Percentiles rank a stretch among this genome's conserved stretches.
Conservation (phyloP, 2,329 filamentous ascomycete species). For the Colletotrichum sp. region DNA sequence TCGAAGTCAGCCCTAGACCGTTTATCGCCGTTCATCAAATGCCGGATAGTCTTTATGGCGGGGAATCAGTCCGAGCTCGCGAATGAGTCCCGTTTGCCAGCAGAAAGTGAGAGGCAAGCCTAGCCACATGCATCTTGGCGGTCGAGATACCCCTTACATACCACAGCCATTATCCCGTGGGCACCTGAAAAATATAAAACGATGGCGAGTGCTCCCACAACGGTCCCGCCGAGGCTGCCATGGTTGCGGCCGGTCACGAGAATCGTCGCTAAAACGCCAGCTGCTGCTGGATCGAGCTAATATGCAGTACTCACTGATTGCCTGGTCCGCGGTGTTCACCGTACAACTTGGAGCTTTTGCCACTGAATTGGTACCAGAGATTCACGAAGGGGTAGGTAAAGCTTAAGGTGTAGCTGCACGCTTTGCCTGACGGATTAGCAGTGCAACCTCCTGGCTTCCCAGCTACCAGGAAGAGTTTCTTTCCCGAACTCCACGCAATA, state of each 20-base stretch:
- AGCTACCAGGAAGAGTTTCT: constrained; percentile 24
- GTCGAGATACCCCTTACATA: background rate
- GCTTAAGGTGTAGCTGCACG: background rate
- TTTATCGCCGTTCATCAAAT: background rate
- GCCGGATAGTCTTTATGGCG: background rate
- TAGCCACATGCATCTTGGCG: background rate
- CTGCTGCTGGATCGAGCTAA: background rate
- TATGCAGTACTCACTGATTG: background rate
- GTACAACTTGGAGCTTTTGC: background rate
- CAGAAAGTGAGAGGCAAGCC: background rate
- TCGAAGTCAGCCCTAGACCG: background rate
- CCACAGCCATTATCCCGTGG: background rate
- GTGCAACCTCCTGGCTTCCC: constrained; percentile 22
- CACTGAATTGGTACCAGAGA: background rate
- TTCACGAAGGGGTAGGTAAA: background rate
- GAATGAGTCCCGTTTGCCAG: background rate
- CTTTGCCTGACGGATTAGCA: background rate
- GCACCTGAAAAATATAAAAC: background rate
- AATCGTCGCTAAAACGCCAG: background rate
- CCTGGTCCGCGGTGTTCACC: background rate
- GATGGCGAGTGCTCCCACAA: background rate
- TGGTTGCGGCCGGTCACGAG: background rate
- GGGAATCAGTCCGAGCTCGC: background rate
- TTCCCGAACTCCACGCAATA: constrained; percentile 28
- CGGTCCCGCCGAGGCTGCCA: background rate